Conservation (phyloP, 192 early-diverging fungal species). For the Pilobolus umbonatus region DNA sequence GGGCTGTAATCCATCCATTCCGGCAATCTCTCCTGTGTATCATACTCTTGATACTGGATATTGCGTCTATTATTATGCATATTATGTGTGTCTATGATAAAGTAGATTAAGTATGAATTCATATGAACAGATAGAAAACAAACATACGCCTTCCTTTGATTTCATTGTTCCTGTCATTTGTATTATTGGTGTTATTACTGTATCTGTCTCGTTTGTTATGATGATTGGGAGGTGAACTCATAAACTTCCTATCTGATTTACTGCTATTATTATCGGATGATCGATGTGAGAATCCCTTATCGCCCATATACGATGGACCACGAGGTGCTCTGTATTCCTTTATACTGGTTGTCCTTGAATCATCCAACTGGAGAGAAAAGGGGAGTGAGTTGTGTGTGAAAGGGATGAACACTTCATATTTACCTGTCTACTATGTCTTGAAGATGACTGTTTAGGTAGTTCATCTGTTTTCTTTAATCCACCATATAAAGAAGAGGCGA, state of each 20-base stretch:
- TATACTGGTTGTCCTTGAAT: slow-evolving; percentile 15
- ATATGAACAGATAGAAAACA: too few relatives aligned
- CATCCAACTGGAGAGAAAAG: slow-evolving; percentile 2
- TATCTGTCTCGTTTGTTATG: neutral
- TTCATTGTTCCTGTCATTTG: slow-evolving; percentile 7
- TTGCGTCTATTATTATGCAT: neutral
- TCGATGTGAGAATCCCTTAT: slow-evolving; percentile 28
- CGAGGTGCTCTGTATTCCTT: slow-evolving; percentile 30
- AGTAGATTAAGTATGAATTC: too few relatives aligned
- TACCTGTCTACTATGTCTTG: slow-evolving; percentile 16
- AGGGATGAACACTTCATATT: too few relatives aligned
- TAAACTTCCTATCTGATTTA: neutral
- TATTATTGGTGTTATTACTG: neutral
- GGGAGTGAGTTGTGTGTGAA: too few relatives aligned
- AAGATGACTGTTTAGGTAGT: slow-evolving; percentile 1
- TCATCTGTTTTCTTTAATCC: slow-evolving; percentile 46
- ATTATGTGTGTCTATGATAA: too few relatives aligned
- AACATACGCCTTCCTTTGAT: neutral
- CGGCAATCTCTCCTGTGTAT: slow-evolving; percentile 30
- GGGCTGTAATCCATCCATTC: slow-evolving; percentile 63
- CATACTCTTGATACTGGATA: slow-evolving; percentile 1
- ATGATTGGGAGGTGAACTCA: neutral
- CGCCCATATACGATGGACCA: slow-evolving; percentile 27
- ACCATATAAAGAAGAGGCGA: slow-evolving; percentile 46
- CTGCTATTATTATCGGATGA: slow-evolving; percentile 9